Conservation (phyloP, 306 rosid genomes). For the Rubus parviflorus region DNA sequence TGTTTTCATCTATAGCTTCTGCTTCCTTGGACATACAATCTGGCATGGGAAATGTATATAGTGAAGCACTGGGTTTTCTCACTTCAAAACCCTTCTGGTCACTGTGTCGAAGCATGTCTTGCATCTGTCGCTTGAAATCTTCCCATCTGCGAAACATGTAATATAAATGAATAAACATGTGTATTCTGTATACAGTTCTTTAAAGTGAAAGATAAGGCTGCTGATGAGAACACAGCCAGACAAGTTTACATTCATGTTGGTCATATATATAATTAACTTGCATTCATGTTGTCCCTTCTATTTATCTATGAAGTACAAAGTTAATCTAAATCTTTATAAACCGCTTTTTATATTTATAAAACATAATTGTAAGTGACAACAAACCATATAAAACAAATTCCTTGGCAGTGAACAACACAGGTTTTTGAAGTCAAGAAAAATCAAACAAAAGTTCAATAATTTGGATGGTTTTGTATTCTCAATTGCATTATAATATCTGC, state of each 20-base stretch:
- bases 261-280: neutral
- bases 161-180: neutral
- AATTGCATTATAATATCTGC: neutral
- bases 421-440: neutral
- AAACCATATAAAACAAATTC: neutral
- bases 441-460: neutral
- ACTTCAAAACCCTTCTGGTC: conserved; percentile 76
- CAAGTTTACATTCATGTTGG: neutral
- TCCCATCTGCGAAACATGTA: conserved; percentile 58
- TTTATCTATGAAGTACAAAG: neutral
- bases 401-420: neutral
- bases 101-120: conserved; percentile 77
- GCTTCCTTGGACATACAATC: conserved; percentile 88
- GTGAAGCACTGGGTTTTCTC: conserved; percentile 69
- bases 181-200: neutral
- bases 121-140: conserved; percentile 63
- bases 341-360: neutral
- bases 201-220: neutral
- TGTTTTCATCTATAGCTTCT: conserved; percentile 38
- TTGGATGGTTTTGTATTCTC: conserved; percentile 6
- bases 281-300: neutral
- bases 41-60: conserved; percentile 91
- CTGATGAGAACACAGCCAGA: neutral
- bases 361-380: neutral
- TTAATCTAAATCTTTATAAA: neutral